These are phyloP conservation scores for Malus fusca DNA, from an alignment of 306 rosid species.

Conservation along the genomic window DNA sequence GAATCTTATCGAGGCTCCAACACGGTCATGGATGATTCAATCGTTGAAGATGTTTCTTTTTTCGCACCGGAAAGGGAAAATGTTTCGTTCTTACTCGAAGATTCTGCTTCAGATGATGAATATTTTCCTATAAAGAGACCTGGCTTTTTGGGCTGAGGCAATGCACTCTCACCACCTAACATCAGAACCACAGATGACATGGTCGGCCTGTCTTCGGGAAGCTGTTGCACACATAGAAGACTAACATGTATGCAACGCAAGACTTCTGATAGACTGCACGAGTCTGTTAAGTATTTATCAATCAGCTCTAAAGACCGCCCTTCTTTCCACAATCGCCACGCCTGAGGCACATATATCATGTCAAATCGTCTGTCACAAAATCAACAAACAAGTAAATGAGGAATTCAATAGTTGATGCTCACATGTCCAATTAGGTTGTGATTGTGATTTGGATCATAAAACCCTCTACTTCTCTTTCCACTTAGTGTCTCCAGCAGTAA, in stretches of 20 bases:
- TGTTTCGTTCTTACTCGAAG: conserved; percentile 1
- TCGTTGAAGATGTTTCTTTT: conserved; percentile 29
- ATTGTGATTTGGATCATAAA: background rate
- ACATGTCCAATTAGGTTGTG: conserved; percentile 29
- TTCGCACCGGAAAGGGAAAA: background rate
- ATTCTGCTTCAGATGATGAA: background rate
- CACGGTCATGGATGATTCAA: conserved; percentile 30
- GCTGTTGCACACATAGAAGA: conserved; percentile 51
- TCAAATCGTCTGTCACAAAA: background rate
- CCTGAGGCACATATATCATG: conserved; percentile 5
- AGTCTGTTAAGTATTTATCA: conserved; percentile 11
- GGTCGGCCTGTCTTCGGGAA: conserved; percentile 48
- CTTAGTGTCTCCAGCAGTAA: conserved; percentile 24
- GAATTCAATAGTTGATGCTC: background rate
- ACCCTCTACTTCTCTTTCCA: conserved; percentile 25
- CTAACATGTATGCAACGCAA: conserved; percentile 37
- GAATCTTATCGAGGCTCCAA: conserved; percentile 37
- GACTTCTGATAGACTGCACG: conserved; percentile 17
- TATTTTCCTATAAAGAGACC: conserved; percentile 23
- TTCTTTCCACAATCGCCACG: conserved; percentile 34
- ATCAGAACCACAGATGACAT: conserved; percentile 50
- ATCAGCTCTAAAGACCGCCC: conserved; percentile 13
- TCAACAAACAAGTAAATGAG: background rate
- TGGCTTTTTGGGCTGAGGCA: conserved; percentile 43
- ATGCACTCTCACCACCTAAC: conserved; percentile 29